These are phyloP conservation scores for Tricholoma flavovirens DNA, from an alignment of 768 basidiomycete genomes.

Conservation along the genomic window DNA sequence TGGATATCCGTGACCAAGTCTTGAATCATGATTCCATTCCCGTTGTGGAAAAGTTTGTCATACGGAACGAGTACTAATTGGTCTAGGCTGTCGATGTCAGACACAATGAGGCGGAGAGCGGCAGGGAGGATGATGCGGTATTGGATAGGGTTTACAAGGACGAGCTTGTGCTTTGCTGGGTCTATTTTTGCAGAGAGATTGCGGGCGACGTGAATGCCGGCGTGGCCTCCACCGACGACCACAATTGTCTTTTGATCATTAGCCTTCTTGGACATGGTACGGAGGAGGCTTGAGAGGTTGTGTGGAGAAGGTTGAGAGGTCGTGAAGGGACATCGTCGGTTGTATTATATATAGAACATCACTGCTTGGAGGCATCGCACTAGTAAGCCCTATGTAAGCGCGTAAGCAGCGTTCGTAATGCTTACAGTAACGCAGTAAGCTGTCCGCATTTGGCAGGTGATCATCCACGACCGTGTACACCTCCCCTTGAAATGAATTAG, in stretches of 20 bases:
- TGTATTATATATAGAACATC: not conserved
- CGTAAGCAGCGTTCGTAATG: not conserved
- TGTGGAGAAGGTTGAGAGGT: not conserved
- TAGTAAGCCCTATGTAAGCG: too few relatives aligned
- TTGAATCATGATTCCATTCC: slow-evolving; percentile 46
- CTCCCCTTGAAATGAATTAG: too few relatives aligned
- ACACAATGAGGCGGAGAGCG: slow-evolving; percentile 47
- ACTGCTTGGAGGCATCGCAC: too few relatives aligned
- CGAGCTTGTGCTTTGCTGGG: slow-evolving; percentile 41
- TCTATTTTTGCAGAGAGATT: slow-evolving; percentile 47
- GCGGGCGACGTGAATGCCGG: slow-evolving; percentile 40
- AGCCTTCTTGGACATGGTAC: slow-evolving; percentile 14
- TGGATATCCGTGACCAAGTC: slow-evolving; percentile 27
- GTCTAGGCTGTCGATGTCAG: slow-evolving; percentile 36
- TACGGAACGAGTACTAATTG: slow-evolving; percentile 45
- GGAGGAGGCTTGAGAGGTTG: not conserved
- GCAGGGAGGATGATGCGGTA: slow-evolving; percentile 48
- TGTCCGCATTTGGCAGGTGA: not conserved
- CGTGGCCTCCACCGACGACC: slow-evolving; percentile 56
- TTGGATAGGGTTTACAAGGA: slow-evolving; percentile 49
- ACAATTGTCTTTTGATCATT: slow-evolving; percentile 13
- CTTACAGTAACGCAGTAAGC: not conserved
- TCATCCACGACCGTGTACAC: not conserved
- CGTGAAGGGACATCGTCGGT: not conserved
- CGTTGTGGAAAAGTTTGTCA: slow-evolving; percentile 43